Percentiles rank a stretch among this genome's conserved stretches.
These are phyloP conservation scores for Colletotrichum theobromicola DNA, from an alignment of 2,329 filamentous ascomycete species.

Conservation along the genomic window DNA sequence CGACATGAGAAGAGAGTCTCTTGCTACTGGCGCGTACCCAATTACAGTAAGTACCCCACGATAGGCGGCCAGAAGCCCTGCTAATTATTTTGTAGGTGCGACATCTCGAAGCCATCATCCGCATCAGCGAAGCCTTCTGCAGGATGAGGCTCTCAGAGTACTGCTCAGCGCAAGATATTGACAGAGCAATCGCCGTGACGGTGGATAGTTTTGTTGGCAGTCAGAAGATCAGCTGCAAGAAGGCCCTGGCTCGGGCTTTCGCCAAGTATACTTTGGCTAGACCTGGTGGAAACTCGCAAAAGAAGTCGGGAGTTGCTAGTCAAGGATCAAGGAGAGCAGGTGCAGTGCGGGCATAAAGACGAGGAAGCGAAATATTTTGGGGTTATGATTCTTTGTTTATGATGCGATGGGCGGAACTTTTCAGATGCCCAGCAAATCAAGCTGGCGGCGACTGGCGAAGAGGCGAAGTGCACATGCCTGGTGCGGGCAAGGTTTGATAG, in stretches of 20 bases:
- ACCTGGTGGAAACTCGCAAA: constrained; percentile 36
- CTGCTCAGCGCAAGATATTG: constrained; percentile 87
- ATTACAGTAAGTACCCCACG: constrained; percentile 78
- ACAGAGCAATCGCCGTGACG: constrained; percentile 95
- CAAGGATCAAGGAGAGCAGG: constrained; percentile 20
- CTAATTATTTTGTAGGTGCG: constrained; percentile 69
- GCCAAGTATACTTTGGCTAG: constrained; percentile 83
- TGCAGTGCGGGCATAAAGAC: constrained; percentile 7
- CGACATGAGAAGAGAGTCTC: constrained; percentile 91
- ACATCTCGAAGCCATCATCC: constrained; percentile 97
- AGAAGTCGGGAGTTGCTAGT: constrained; percentile 25
- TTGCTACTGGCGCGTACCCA: constrained; percentile 94
- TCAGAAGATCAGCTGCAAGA: constrained; percentile 98
- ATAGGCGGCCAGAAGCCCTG: not conserved
- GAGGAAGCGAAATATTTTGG: not conserved
- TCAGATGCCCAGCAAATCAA: constrained; percentile 1
- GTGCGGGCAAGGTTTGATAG: constrained; percentile 1
- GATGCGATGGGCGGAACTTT: not conserved
- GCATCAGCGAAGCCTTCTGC: constrained; percentile 91
- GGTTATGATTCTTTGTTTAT: not conserved
- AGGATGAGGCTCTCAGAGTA: constrained; percentile 99
- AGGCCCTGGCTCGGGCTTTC: constrained; percentile 90
- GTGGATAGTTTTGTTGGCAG: constrained; percentile 95
- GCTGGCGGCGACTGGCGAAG: constrained; percentile 18
- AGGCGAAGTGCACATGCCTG: constrained; percentile 12